These are phyloP conservation scores for Curvularia spicifera DNA, from an alignment of 2,329 filamentous ascomycete species.

Conservation along the genomic window DNA sequence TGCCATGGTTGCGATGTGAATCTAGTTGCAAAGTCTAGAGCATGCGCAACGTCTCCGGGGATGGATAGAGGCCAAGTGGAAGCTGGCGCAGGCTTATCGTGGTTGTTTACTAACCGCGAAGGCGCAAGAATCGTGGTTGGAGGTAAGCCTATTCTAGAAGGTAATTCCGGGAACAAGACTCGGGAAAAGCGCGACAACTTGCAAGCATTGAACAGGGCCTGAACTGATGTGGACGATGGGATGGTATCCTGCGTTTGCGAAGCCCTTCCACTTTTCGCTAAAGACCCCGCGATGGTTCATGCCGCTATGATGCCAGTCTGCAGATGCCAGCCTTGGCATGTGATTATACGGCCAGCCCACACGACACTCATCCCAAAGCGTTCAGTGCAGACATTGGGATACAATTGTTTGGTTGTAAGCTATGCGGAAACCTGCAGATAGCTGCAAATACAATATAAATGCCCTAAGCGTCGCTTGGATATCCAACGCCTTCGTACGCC, in stretches of 20 bases:
- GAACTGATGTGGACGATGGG: background rate
- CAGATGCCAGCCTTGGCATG: slow-evolving; percentile 23
- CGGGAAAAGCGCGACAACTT: slow-evolving; percentile 10
- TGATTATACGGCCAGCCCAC: slow-evolving; percentile 9
- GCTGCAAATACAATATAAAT: slow-evolving; percentile 11
- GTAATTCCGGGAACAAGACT: slow-evolving; percentile 27
- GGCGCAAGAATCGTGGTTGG: slow-evolving; percentile 24
- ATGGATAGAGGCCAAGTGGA: slow-evolving; percentile 19
- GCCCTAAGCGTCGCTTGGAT: slow-evolving; percentile 16
- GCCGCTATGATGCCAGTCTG: slow-evolving; percentile 20
- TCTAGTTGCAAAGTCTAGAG: slow-evolving; percentile 3
- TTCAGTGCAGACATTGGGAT: background rate
- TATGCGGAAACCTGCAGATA: slow-evolving; percentile 3
- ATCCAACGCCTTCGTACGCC: slow-evolving; percentile 39
- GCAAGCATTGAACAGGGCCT: background rate
- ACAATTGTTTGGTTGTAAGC: slow-evolving; percentile 14
- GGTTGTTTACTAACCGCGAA: slow-evolving; percentile 17
- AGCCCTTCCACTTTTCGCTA: slow-evolving; percentile 21
- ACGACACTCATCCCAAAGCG: background rate
- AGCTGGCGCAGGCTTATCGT: slow-evolving; percentile 37
- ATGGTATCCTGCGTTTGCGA: background rate
- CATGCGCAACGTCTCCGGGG: slow-evolving; percentile 14
- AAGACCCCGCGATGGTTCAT: slow-evolving; percentile 24
- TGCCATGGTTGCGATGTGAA: slow-evolving; percentile 31
- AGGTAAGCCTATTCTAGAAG: slow-evolving; percentile 40